A percentile compares a stretch with the other conserved stretches of the same genome.
Evolutionary conservation across 2,329 filamentous ascomycete species (phyloP).

Genomic region (Colletotrichum sp.): DNA sequence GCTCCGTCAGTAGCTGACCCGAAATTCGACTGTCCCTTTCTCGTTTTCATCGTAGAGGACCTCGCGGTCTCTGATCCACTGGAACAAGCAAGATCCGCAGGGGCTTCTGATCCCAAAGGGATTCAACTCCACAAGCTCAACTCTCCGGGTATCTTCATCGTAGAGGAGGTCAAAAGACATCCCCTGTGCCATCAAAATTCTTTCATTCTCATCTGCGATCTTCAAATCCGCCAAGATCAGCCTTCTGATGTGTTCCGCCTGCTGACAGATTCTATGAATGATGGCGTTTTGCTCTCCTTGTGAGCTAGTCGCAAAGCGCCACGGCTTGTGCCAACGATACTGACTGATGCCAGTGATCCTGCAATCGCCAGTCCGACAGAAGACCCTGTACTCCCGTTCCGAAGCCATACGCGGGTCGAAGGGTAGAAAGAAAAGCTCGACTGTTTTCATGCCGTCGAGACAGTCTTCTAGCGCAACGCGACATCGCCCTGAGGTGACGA

Average conservation of each 20-base stretch:
- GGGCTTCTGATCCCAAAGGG: constrained; percentile 46
- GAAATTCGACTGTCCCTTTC: background rate
- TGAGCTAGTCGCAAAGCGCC: constrained; percentile 24
- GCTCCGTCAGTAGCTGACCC: background rate
- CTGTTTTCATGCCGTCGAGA: background rate
- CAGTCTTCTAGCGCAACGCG: background rate
- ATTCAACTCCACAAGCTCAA: constrained; percentile 48
- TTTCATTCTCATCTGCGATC: background rate
- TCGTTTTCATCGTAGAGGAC: constrained; percentile 36
- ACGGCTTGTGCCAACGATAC: constrained; percentile 43
- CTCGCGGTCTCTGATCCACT: constrained; percentile 44
- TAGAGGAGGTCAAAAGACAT: constrained; percentile 49
- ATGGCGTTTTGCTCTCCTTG: background rate
- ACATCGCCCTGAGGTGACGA: background rate
- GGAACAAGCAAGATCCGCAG: constrained; percentile 50
- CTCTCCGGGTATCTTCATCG: constrained; percentile 27
- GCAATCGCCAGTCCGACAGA: constrained; percentile 39
- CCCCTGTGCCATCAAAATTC: constrained; percentile 28
- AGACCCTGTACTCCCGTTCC: constrained; percentile 45
- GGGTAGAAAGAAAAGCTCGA: background rate
- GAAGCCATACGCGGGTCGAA: constrained; percentile 33
- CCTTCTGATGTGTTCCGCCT: background rate
- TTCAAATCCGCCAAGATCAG: background rate
- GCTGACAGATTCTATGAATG: background rate
- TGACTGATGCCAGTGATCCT: constrained; percentile 43